Base-by-base conservation (phyloP, 768 basidiomycete species). In the Phaeolepiota aurea region DNA sequence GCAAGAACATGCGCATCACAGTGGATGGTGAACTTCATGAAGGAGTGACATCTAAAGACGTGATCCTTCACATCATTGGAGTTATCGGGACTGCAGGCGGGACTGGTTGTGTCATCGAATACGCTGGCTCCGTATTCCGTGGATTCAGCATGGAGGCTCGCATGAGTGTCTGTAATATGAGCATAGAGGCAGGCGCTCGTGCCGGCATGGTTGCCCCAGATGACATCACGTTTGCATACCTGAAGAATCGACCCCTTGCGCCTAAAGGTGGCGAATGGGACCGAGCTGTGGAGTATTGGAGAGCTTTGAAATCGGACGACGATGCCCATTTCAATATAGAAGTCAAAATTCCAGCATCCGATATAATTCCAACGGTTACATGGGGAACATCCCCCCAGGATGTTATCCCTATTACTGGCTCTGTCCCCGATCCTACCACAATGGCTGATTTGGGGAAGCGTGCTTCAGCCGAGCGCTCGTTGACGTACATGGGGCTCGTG, bases 361-460 rank as follows among this genome's bases (percentile, higher is more conserved):
- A 92, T 48, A 92, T 93, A 57, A 73, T 87, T 44, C 90, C 90
- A 13, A 92, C 89, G 23, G 76, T 92, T 46, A 89, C 89, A 21
- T 93, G 90, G 90, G 90, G 90, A 35, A 93, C 88, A 1, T 89
- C 87, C 14, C 90, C 90, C 40, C 86, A 93, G 56, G 90, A 93
- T 53, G 82, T 84, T 22, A 80, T 82, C 37, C 69, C 86, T 14
- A 92, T 93, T 56, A 86, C 79, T 14, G 88, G 87, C 43, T 59
- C 62, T 31, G 86, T 92, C 20, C 90, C 90, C 10, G 77, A 87
- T 54, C 90, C 89, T 3, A 60, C 71, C 9, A 68, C 64, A 18
- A 79, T 88, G 44, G 51, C 71, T 1, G 84, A 87, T 53, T 63
- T 76, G 1, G 71, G 67, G 32, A 81, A 79, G 58, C 79, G 77